Evolutionary conservation across 331 rosid genomes (phyloP), one percentile per base, ranked within the genome.

Genomic region (Quercus lobata): DNA sequence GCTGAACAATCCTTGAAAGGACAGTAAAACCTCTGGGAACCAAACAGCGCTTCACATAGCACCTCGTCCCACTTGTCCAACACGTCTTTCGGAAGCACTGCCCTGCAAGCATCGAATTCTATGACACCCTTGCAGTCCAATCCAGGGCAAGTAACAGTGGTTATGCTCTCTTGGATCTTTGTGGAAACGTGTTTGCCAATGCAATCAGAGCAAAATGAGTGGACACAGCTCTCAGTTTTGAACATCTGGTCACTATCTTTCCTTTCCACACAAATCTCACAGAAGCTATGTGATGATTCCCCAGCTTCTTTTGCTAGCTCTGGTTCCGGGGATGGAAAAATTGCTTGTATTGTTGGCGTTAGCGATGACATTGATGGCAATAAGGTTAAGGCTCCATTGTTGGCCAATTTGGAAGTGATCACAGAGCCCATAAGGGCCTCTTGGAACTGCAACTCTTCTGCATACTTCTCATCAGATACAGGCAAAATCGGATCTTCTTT

Each of bases 1-100:
- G 80, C 90, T 9, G 94, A 87, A 78, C 96, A 92, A 53, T 92
- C 94, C 72, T 32, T 85, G 69, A 83, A 92, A 0, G 96, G 97
- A 27, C 97, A 92, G 41, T 89, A 84, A 55, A 92, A 15, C 25
- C 79, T 85, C 14, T 77, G 78, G 4, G 29, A 61, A 4, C 62
- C 46, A 1, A 90, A 11, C 16, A 78, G 60, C 0, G 89, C 84
- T 54, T 86, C 88, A 65, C 88, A 87, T 2, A 91, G 74, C 6
- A 85, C 96, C 12, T 81, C 79, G 19, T 83, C 82, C 92, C 94
- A 93, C 71, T 76, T 79, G 0, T 91, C 96, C 4, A 80, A 34
- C 6, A 91, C 55, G 5, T 76, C 83, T 29, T 60, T 83, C 0
- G 97, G 92, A 55, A 93, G 84, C 80, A 87, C 3, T 25, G 73